These are phyloP conservation scores for Schizonepeta tenuifolia DNA, from an alignment of 257 asterid genomes.

Conservation along the genomic window DNA sequence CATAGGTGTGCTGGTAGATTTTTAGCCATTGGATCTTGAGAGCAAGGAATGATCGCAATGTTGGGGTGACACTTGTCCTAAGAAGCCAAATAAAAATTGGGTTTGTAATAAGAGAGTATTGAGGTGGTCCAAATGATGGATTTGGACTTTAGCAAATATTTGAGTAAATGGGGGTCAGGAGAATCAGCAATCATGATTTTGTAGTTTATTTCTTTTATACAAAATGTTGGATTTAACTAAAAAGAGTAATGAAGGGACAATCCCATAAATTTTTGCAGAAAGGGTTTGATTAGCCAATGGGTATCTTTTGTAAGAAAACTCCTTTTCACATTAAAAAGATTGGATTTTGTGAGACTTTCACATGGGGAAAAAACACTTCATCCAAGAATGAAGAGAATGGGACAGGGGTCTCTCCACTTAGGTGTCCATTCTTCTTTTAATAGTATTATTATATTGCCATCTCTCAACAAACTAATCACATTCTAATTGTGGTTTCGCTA, in stretches of 20 bases:
- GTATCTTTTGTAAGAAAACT: background rate
- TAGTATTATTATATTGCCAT: background rate
- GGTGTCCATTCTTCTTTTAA: background rate
- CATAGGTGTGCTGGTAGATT: conserved; percentile 26
- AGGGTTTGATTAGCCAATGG: conserved; percentile 17
- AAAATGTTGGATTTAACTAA: conserved; percentile 1
- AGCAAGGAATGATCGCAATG: background rate
- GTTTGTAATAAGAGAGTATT: background rate
- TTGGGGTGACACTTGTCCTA: conserved; percentile 32
- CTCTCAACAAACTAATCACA: background rate
- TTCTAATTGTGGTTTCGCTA: background rate
- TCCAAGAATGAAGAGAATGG: background rate
- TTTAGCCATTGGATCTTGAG: conserved; percentile 29
- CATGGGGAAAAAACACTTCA: background rate
- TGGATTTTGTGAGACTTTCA: conserved; percentile 8
- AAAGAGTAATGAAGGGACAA: conserved; percentile 17
- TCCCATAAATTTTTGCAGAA: background rate
- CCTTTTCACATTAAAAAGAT: background rate
- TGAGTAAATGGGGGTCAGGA: conserved; percentile 9
- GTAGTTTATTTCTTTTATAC: background rate
- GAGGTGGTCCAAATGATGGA: conserved; percentile 20
- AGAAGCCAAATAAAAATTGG: background rate
- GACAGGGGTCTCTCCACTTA: background rate
- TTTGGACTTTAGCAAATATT: conserved; percentile 13
- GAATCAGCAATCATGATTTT: conserved; percentile 22